Percentiles rank a stretch among this genome's conserved stretches.
Conservation (phyloP, 2,329 filamentous ascomycete species). For the Mycosphaerella sp. region DNA sequence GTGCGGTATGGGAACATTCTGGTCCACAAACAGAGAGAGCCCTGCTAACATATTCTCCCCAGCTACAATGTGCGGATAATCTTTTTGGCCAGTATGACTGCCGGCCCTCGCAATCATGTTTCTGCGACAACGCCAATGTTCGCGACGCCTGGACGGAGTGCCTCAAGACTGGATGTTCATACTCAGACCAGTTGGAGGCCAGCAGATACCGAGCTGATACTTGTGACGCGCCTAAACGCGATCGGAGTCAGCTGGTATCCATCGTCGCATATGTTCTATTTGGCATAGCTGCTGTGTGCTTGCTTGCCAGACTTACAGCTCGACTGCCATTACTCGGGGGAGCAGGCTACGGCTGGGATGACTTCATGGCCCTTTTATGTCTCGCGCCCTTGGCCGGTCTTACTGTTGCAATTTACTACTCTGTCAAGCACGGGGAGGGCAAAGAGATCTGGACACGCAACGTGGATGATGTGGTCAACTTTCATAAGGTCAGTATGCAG, state of each 20-base stretch:
- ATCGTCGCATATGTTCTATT: slow-evolving; percentile 9
- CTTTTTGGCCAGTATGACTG: slow-evolving; percentile 9
- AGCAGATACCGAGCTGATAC: slow-evolving; percentile 6
- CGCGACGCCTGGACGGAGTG: slow-evolving; percentile 6
- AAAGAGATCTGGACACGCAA: too few relatives aligned
- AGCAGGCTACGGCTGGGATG: too few relatives aligned
- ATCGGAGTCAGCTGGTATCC: slow-evolving; percentile 5
- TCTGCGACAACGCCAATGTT: slow-evolving; percentile 11
- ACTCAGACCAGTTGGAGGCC: slow-evolving; percentile 7
- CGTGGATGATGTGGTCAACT: too few relatives aligned
- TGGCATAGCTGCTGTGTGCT: slow-evolving; percentile 39
- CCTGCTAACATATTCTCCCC: not conserved
- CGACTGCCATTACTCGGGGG: too few relatives aligned
- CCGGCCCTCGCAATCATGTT: slow-evolving; percentile 10
- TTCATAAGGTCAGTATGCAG: too few relatives aligned
- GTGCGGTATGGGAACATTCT: slow-evolving; percentile 10
- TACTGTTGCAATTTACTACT: too few relatives aligned
- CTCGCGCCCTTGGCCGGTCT: too few relatives aligned
- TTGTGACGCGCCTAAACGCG: slow-evolving; percentile 4
- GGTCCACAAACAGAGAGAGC: too few relatives aligned
- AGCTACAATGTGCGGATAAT: slow-evolving; percentile 8
- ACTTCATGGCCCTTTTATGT: too few relatives aligned
- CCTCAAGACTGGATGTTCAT: slow-evolving; percentile 4
- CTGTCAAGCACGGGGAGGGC: too few relatives aligned
- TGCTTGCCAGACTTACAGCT: too few relatives aligned